Evolutionary conservation across 73 alveolate genomes (phyloP).

Genomic region (Paramecium sonneborni): DNA sequence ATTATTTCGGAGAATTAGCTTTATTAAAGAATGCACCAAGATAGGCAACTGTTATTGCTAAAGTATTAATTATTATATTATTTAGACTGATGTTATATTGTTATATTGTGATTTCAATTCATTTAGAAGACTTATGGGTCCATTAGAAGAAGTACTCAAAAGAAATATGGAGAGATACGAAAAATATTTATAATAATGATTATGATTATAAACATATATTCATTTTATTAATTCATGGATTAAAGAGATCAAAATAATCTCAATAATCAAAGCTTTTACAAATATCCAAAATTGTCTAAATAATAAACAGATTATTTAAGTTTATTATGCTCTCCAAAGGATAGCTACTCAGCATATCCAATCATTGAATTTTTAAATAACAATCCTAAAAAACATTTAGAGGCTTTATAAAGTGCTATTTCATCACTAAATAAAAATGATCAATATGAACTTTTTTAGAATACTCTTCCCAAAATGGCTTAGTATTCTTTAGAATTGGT

Average conservation of each 20-base stretch:
- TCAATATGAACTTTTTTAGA: neutral
- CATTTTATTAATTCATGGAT: neutral
- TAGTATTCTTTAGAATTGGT: neutral
- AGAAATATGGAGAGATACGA: constrained; percentile 45
- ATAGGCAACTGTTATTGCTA: constrained; percentile 90
- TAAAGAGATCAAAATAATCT: neutral
- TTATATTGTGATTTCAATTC: constrained; percentile 73
- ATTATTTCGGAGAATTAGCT: constrained; percentile 96
- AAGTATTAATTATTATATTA: neutral
- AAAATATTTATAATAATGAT: constrained; percentile 4
- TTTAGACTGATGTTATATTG: constrained; percentile 67
- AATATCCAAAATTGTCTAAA: neutral
- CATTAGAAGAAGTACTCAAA: constrained; percentile 64
- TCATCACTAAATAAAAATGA: neutral
- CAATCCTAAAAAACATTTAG: neutral
- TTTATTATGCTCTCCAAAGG: neutral
- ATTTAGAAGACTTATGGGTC: constrained; percentile 80
- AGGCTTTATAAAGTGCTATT: neutral
- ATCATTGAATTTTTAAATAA: neutral
- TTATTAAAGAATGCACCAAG: constrained; percentile 91
- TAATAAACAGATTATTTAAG: neutral
- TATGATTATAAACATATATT: neutral
- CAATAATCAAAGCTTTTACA: neutral
- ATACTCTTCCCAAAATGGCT: constrained; percentile 32
- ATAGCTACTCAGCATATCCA: neutral